Evolutionary conservation across 2,329 filamentous ascomycete species (phyloP).

Genomic region (Pseudogymnoascus destructans): DNA sequence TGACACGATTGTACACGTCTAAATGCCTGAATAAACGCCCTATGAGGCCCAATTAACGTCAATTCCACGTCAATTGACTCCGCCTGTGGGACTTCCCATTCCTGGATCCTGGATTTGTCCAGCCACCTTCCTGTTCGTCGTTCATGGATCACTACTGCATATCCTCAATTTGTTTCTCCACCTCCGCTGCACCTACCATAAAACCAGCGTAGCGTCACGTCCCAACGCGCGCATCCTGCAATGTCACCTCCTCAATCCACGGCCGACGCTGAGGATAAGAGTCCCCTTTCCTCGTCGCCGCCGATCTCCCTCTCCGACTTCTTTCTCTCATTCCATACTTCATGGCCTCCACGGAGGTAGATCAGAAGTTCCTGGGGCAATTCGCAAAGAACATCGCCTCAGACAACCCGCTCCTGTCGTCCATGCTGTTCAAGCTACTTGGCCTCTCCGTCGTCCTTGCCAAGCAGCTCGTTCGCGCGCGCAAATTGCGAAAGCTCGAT

Average conservation of each 20-base stretch:
- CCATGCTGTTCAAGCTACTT: slow-evolving; percentile 79
- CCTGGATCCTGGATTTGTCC: background rate
- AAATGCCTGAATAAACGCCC: slow-evolving; percentile 2
- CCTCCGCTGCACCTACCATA: slow-evolving; percentile 4
- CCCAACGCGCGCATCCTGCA: background rate
- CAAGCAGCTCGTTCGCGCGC: slow-evolving; percentile 67
- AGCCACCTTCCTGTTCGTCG: background rate
- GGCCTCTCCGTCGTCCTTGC: slow-evolving; percentile 83
- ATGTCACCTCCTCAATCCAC: background rate
- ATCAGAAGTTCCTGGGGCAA: slow-evolving; percentile 90
- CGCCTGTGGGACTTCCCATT: background rate
- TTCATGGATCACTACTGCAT: slow-evolving; percentile 2
- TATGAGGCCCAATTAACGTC: slow-evolving; percentile 2
- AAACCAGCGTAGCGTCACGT: slow-evolving; percentile 4
- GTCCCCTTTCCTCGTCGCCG: background rate
- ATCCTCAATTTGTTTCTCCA: slow-evolving; percentile 5
- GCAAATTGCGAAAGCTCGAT: slow-evolving; percentile 73
- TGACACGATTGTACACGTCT: background rate
- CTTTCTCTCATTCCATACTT: slow-evolving; percentile 6
- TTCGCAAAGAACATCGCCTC: slow-evolving; percentile 69
- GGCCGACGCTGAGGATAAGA: background rate
- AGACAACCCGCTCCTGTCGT: slow-evolving; percentile 66
- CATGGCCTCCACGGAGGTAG: slow-evolving; percentile 95
- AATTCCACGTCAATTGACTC: background rate
- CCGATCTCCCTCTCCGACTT: background rate